Conservation (phyloP, 176 grass and related monocot species). For the Raddia distichophylla region DNA sequence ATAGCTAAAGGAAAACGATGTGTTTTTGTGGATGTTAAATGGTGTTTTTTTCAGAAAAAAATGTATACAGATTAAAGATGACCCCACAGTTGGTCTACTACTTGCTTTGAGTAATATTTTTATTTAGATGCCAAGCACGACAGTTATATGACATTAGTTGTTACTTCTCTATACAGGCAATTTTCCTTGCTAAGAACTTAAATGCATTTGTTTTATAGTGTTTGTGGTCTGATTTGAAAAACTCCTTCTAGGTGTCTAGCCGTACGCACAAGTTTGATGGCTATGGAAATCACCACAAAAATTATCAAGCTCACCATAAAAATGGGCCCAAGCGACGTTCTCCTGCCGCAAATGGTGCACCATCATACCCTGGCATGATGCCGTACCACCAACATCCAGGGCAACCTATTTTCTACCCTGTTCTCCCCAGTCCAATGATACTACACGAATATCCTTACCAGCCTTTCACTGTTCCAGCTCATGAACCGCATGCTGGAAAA, state of each 20-base stretch:
- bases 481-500: conserved; percentile 54
- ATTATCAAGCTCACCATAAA: conserved; percentile 60
- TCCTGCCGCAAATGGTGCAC: conserved; percentile 53
- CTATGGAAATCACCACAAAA: conserved; percentile 55
- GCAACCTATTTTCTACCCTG: conserved; percentile 66
- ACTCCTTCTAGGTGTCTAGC: conserved; percentile 46
- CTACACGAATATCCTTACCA: conserved; percentile 71
- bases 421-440: conserved; percentile 58
- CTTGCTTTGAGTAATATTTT: conserved; percentile 2
- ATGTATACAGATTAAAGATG: neutral
- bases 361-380: conserved; percentile 57
- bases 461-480: conserved; percentile 47
- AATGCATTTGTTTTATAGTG: conserved; percentile 3
- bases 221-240: conserved; percentile 20
- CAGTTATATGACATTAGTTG: neutral
- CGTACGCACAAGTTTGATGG: conserved; percentile 63
- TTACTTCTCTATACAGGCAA: conserved; percentile 10
- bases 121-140: neutral
- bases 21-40: neutral
- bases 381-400: conserved; percentile 67
- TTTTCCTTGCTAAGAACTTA: neutral
- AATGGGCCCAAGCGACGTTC: conserved; percentile 62
- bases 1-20: neutral
- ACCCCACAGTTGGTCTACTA: neutral
- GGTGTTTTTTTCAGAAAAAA: neutral